phyloP scores from a whole-genome alignment of 2,329 filamentous ascomycete species.

The Fusarium drepaniforme region DNA sequence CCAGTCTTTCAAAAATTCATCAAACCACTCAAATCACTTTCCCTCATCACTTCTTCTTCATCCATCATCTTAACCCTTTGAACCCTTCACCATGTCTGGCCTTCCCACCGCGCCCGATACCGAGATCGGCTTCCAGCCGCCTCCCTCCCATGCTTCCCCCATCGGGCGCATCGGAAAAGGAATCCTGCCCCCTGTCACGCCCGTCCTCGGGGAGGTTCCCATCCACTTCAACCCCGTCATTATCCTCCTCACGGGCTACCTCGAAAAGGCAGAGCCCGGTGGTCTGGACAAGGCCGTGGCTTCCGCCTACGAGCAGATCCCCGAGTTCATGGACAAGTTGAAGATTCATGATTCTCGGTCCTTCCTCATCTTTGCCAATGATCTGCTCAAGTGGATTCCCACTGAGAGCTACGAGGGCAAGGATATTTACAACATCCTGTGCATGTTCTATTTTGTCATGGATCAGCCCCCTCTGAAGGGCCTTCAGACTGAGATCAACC shows the following conservation, averaged over 20 bases:
- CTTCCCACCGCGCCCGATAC: constrained; percentile 40
- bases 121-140: constrained; percentile 39
- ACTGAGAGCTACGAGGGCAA: constrained; percentile 49
- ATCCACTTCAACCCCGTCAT: constrained; percentile 40
- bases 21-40: not conserved
- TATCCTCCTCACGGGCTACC: constrained; percentile 34
- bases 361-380: constrained; percentile 45
- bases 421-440: constrained; percentile 52
- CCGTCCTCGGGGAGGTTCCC: constrained; percentile 10
- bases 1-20: not conserved
- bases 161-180: not conserved
- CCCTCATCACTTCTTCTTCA: not conserved
- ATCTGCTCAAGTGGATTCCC: constrained; percentile 53
- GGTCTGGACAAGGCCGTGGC: constrained; percentile 28
- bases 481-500: constrained; percentile 43
- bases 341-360: constrained; percentile 29
- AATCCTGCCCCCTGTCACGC: constrained; percentile 1
- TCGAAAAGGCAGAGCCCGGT: constrained; percentile 14
- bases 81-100: constrained; percentile 29
- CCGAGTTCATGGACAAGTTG: constrained; percentile 39
- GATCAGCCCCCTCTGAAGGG: constrained; percentile 46
- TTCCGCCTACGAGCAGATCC: constrained; percentile 27
- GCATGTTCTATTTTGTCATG: constrained; percentile 56
- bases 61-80: not conserved
- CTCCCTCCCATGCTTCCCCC: constrained; percentile 11